A percentile compares a stretch with the other conserved stretches of the same genome.
phyloP scores from a whole-genome alignment of 2,329 filamentous ascomycete genomes.

The Diaporthe caulivora region DNA sequence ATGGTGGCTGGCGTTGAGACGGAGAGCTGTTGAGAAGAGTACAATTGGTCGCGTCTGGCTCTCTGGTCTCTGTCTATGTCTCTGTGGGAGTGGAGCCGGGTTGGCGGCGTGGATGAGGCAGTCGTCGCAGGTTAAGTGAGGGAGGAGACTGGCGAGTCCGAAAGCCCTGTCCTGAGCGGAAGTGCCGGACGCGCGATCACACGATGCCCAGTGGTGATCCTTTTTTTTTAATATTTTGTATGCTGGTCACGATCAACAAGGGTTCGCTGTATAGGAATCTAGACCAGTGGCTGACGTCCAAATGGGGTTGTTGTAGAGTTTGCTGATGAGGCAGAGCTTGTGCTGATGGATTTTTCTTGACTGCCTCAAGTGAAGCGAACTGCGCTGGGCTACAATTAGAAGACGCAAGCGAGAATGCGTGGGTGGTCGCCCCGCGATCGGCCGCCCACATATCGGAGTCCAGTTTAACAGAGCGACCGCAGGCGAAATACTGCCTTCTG shows the following conservation, averaged over 20 bases:
- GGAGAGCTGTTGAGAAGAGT: background rate
- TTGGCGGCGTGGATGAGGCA: slow-evolving; percentile 27
- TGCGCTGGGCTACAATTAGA: background rate
- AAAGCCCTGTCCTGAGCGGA: slow-evolving; percentile 24
- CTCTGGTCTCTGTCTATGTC: background rate
- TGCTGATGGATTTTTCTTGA: background rate
- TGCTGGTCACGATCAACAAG: slow-evolving; percentile 4
- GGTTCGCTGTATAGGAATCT: background rate
- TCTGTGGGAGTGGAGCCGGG: slow-evolving; percentile 24
- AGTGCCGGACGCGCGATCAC: slow-evolving; percentile 16
- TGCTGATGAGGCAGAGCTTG: background rate
- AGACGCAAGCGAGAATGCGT: background rate
- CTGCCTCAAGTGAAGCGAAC: slow-evolving; percentile 1
- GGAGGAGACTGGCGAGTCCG: slow-evolving; percentile 26
- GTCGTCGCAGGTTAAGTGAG: slow-evolving; percentile 35
- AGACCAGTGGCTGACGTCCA: background rate
- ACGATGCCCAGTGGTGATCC: slow-evolving; percentile 3
- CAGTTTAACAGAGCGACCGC: slow-evolving; percentile 2
- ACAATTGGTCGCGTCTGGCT: background rate
- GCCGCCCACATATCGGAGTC: background rate
- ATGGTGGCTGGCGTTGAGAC: slow-evolving; percentile 51
- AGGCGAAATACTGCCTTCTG: background rate
- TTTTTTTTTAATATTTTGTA: background rate
- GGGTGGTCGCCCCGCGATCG: slow-evolving; percentile 20
- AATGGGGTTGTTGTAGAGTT: background rate